Base-by-base conservation (phyloP, 2,329 filamentous ascomycete species). In the Magnaporthiopsis incrustans region DNA sequence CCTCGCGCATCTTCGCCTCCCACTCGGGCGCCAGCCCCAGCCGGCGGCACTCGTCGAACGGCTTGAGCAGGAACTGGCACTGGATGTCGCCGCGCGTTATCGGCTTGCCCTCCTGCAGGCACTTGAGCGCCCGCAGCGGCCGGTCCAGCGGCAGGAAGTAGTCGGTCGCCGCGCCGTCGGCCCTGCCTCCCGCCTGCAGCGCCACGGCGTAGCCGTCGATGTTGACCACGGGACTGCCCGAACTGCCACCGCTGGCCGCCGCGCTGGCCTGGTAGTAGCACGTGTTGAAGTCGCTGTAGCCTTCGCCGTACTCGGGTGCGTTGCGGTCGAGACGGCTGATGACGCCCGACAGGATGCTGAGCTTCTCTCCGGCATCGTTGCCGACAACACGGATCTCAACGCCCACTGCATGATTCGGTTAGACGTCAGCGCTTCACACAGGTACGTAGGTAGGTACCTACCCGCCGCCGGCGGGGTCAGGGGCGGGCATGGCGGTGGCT, bases 181-280 rank as follows among this genome's bases (percentile, higher is more conserved):
- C 90, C 76, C 95, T 86, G 59, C 95, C 95, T 67, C 96, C 95
- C 59, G 95, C 95, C 77, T 99, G 95, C 59, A 99, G 79, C 56
- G 95, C 95, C 64, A 99, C 89, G 6, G 93, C 95, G 73, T 88
- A 89, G 14, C 95, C 95, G 75, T 97, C 91, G 66, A 97, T 90
- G 76, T 97, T 96, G 67, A 99, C 93, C 0, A 99, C 95, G 0
- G 95, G 95, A 86, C 91, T 96, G 67, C 95, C 95, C n/a, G 95
- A 99, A 79, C 92, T 97, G 69, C 95, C 95, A 69, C 95, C 95
- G 75, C 93, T 98, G 3, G 95, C 96, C 5, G 95, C 94, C 4
- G 95, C 96, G 18, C 96, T 96, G 68, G 96, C 95, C 78, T 99
- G 95, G 71, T 98, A 98, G 81, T 99, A 99, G 75, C 96, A 88